Base-by-base conservation (phyloP, 2,329 filamentous ascomycete species). In the Pleoardoris graminearum region DNA sequence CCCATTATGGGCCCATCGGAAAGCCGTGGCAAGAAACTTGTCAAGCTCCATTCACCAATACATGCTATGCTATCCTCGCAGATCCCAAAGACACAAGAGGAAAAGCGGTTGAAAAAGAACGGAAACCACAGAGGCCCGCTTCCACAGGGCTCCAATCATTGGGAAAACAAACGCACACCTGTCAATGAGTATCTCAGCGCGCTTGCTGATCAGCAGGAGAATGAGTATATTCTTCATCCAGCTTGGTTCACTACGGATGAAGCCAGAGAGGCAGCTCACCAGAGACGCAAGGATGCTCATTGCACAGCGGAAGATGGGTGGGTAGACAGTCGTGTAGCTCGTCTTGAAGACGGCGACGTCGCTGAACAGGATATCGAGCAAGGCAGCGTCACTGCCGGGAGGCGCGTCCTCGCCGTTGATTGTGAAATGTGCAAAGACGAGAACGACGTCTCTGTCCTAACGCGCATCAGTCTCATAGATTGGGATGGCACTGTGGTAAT, bases 381-480 rank as follows among this genome's bases (percentile, higher is more conserved):
- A 61, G 93, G 91, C 50, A 93, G 91, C 71, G 77, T 96, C 52
- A 95, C 91, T 0, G 90, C 85, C 25, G 94, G 92, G 30, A 85
- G 91, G 57, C 82, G 87, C 32, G 78, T 97, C 10, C 78, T 95
- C 43, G 88, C 91, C 1, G 79, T 99, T 49, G 94, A 99, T 71
- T 99, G 94, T 75, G 94, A 99, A 75, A 99, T 99, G 94, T 96
- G 92, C 71, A 86, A 91, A 76, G 95, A 91, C 2, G 89, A 87
- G 54, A 85, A 88, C 55, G 85, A 85, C 42, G 84, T 90, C 59
- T 90, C 88, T 58, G 90, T 92, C 30, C 84, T 99, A 37, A 95
- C 94, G 1, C 86, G 94, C 51, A 88, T 97, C 69, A 97, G 91
- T 69, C 74, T 97, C 33, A 79, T 99, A 7, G 79, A 85, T 54